phyloP scores from a whole-genome alignment of 179 eudicot genomes.

The Actinidia arguta region DNA sequence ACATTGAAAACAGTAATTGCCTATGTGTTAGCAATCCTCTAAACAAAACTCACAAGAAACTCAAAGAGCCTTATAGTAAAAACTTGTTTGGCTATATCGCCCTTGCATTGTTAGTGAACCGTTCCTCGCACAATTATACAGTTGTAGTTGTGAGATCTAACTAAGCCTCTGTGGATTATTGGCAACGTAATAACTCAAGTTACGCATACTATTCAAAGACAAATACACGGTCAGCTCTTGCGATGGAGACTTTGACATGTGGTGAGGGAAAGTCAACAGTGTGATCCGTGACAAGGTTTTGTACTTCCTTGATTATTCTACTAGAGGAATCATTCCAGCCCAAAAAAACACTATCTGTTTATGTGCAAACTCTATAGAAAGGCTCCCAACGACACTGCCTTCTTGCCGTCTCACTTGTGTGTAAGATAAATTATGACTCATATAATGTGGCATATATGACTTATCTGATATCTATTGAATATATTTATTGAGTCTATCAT shows the following conservation, averaged over 20 bases:
- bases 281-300: conserved; percentile 38
- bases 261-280: conserved; percentile 43
- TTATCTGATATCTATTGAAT: too few species aligned
- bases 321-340: conserved; percentile 17
- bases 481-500: too few species aligned
- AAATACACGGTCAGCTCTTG: conserved; percentile 30
- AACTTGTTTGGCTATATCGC: conserved; percentile 33
- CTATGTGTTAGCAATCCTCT: conserved; percentile 44
- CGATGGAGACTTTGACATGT: conserved; percentile 27
- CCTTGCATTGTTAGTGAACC: conserved; percentile 36
- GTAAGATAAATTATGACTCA: too few species aligned
- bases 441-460: too few species aligned
- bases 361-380: conserved; percentile 30
- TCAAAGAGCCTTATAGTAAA: conserved; percentile 30
- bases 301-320: conserved; percentile 37
- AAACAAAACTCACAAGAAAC: conserved; percentile 26
- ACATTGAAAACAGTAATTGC: conserved; percentile 27
- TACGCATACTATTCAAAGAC: conserved; percentile 35
- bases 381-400: conserved; percentile 8
- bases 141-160: conserved; percentile 42
- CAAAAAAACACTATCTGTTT: conserved; percentile 35
- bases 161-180: conserved; percentile 25
- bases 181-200: conserved; percentile 32
- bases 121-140: conserved; percentile 28
- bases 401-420: too few species aligned